Evolutionary conservation across 768 basidiomycete genomes (phyloP).

Genomic region (Xerocomellus intermedius): DNA sequence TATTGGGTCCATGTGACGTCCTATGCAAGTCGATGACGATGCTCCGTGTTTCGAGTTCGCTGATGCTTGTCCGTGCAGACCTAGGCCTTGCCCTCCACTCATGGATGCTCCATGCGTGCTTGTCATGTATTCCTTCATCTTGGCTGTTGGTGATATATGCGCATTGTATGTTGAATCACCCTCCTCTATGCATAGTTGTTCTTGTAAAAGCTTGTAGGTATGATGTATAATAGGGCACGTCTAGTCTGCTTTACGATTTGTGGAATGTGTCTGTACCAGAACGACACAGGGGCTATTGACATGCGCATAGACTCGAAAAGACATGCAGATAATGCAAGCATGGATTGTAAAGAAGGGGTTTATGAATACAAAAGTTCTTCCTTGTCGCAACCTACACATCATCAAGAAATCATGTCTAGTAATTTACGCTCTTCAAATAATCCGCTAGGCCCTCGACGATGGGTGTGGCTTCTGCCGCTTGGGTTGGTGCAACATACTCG

Average conservation of each 20-base stretch:
- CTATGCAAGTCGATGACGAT: conserved; percentile 10
- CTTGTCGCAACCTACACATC: conserved; percentile 4
- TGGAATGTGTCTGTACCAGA: too few relatives aligned
- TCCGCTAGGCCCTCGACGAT: conserved; percentile 72
- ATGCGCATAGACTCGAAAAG: too few relatives aligned
- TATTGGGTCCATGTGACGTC: conserved; percentile 21
- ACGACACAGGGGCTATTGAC: background rate
- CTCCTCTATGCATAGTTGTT: background rate
- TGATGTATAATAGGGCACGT: conserved; percentile 3
- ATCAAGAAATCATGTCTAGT: conserved; percentile 36
- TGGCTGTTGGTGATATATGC: background rate
- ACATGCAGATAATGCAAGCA: background rate
- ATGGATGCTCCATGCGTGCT: background rate
- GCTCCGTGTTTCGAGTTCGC: background rate
- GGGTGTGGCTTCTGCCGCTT: conserved; percentile 63
- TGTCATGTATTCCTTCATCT: background rate
- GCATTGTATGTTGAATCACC: background rate
- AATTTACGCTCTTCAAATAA: conserved; percentile 63
- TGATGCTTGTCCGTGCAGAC: conserved; percentile 12
- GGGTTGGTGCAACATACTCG: conserved; percentile 64
- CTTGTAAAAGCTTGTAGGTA: background rate
- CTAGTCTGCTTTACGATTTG: too few relatives aligned
- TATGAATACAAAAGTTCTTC: conserved; percentile 14
- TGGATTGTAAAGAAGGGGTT: background rate
- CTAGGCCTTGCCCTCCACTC: background rate